Conservation (phyloP, 176 grass and related monocot genomes). For the Carex pumila region DNA sequence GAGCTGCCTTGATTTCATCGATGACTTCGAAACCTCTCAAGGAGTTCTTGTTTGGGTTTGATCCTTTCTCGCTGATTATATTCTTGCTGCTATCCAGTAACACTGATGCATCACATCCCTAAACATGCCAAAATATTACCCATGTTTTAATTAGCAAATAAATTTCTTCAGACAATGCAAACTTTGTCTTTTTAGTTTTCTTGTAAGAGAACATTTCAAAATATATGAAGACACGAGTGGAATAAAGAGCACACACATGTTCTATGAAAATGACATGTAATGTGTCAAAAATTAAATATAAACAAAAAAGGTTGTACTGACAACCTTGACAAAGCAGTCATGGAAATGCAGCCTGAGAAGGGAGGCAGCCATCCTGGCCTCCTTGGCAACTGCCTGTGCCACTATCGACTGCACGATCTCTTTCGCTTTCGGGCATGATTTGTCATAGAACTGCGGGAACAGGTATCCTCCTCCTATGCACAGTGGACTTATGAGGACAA, state of each 20-base stretch:
- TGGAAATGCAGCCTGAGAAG: constrained; percentile 53
- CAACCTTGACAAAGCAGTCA: constrained; percentile 37
- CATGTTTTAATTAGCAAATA: not conserved
- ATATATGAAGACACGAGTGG: too few relatives aligned
- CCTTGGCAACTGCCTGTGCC: constrained; percentile 65
- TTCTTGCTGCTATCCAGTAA: constrained; percentile 64
- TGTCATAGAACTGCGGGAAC: constrained; percentile 67
- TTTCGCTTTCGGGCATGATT: constrained; percentile 61
- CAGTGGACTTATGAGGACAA: constrained; percentile 32
- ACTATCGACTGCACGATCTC: constrained; percentile 66
- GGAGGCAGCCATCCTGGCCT: constrained; percentile 79
- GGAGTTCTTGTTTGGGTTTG: constrained; percentile 59
- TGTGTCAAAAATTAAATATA: not conserved
- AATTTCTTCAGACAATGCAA: too few relatives aligned
- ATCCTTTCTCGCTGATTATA: constrained; percentile 79
- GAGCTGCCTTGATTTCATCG: constrained; percentile 61
- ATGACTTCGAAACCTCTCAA: constrained; percentile 64
- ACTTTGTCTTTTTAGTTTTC: too few relatives aligned
- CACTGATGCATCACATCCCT: constrained; percentile 82
- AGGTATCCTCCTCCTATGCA: constrained; percentile 37
- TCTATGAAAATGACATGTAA: not conserved
- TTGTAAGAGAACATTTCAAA: not conserved
- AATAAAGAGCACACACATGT: not conserved
- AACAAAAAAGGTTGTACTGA: not conserved
- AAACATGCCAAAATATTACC: not conserved